These are phyloP conservation scores for Cantharellus anzutake DNA, from an alignment of 768 basidiomycete species.

Conservation along the genomic window DNA sequence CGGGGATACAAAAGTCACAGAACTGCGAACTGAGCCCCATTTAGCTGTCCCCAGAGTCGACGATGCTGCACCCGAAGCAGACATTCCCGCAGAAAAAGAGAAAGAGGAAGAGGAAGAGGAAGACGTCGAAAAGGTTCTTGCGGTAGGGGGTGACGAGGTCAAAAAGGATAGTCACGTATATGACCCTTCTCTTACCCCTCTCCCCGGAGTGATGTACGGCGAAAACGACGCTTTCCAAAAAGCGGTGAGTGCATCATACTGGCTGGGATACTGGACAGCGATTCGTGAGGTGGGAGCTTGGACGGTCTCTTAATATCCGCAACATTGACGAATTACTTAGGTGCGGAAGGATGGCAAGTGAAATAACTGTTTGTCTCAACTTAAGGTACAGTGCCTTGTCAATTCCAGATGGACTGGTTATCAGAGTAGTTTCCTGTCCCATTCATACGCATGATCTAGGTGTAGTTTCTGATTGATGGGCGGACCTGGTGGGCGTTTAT, in stretches of 20 bases:
- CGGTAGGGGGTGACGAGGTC: background rate
- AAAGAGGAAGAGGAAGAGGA: background rate
- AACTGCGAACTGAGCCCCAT: background rate
- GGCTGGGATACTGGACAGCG: background rate
- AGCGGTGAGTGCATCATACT: background rate
- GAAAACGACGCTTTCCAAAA: background rate
- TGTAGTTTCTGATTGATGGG: too few species aligned
- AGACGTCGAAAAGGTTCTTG: background rate
- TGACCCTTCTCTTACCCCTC: too few species aligned
- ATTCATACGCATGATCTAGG: too few species aligned
- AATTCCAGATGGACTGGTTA: too few species aligned
- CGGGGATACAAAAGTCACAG: background rate
- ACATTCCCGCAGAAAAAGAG: background rate
- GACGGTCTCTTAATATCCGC: too few species aligned
- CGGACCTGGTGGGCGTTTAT: too few species aligned
- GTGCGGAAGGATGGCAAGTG: too few species aligned
- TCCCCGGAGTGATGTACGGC: too few species aligned
- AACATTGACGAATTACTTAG: too few species aligned
- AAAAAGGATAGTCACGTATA: background rate
- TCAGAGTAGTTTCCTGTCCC: too few species aligned
- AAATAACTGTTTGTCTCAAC: too few species aligned
- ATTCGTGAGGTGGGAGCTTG: background rate
- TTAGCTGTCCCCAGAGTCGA: background rate
- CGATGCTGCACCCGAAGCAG: background rate
- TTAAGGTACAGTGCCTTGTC: too few species aligned